Conservation (phyloP, 2,329 filamentous ascomycete species). For the Beauveria sp. region DNA sequence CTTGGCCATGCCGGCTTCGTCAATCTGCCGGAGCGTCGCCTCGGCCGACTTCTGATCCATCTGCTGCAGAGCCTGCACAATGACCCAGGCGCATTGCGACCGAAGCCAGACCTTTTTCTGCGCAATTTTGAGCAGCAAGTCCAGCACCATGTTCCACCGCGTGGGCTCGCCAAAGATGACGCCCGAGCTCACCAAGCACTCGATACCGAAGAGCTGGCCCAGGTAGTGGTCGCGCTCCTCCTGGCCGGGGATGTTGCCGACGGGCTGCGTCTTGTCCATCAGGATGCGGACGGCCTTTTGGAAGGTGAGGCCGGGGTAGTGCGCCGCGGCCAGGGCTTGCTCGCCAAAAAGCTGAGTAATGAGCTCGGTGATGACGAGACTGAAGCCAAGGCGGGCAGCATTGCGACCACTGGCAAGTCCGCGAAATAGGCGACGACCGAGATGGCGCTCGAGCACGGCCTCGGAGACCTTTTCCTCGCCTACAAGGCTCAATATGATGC, state of each 20-base stretch:
- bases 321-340: conserved; percentile 34
- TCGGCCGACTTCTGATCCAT: conserved; percentile 52
- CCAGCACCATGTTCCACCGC: conserved; percentile 61
- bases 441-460: conserved; percentile 47
- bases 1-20: conserved; percentile 59
- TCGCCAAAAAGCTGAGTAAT: conserved; percentile 61
- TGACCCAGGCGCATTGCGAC: conserved; percentile 76
- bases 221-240: conserved; percentile 82
- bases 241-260: conserved; percentile 51
- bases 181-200: conserved; percentile 75
- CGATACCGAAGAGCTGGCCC: conserved; percentile 78
- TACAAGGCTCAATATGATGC: conserved; percentile 49
- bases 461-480: conserved; percentile 43
- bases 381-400: conserved; percentile 82
- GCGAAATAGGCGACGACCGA: conserved; percentile 66
- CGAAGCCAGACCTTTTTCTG: conserved; percentile 83
- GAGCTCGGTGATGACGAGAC: conserved; percentile 77
- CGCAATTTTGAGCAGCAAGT: conserved; percentile 64
- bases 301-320: conserved; percentile 48
- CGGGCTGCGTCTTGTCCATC: conserved; percentile 46
- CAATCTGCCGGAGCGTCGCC: conserved; percentile 54
- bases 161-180: conserved; percentile 56
- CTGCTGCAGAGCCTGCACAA: conserved; percentile 64
- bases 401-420: conserved; percentile 87
- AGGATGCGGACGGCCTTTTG: conserved; percentile 46